Base-by-base conservation (phyloP, 495 filamentous ascomycete genomes). In the Penicillium taxi region DNA sequence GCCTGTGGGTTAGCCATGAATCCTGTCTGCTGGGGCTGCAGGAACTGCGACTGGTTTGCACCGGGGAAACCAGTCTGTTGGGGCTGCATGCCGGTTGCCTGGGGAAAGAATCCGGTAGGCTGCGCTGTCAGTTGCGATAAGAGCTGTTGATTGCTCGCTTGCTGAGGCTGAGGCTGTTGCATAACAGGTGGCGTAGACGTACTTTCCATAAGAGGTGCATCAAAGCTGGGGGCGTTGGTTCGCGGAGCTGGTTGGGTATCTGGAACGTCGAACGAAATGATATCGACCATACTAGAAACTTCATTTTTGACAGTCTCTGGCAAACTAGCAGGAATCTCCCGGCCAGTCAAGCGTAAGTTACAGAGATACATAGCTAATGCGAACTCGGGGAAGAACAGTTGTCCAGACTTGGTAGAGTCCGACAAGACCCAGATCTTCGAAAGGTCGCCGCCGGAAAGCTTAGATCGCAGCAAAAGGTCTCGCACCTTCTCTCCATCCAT, bases 281-380 rank as follows among this genome's bases (percentile, higher is more conserved):
- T 96, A 54, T 99, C 93, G 22, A 99, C 93, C 91, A 99, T 96
- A 53, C 93, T 93, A 7, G 90, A 96, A 19, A 99, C 93, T 61
- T 99, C 93, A 55, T 96, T 99, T 61, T 75, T 81, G 31, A 96
- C 78, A 26, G 74, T 81, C 26, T 96, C 89, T 0, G 93, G 90
- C 2, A 99, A 66, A 9, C 55, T 54, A 1, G 67, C 47, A 2
- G 93, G 93, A 7, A 99, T 52, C 0, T 77, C 66, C 58, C 94
- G 94, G 19, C 89, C 89, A 11, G 84, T 84, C 11, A 96, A 70
- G 61, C 83, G 87, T 46, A 96, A 53, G 45, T 96, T 96, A 67
- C 93, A 99, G 13, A 99, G 80, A 54, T 99, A 99, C 93, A 99
- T 95, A 26, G 93, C 87, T 32, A 99, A 67, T 8, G 91, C 93